Conservation (phyloP, 1,284 basidiomycete species). For the Heterobasidion occidentale region DNA sequence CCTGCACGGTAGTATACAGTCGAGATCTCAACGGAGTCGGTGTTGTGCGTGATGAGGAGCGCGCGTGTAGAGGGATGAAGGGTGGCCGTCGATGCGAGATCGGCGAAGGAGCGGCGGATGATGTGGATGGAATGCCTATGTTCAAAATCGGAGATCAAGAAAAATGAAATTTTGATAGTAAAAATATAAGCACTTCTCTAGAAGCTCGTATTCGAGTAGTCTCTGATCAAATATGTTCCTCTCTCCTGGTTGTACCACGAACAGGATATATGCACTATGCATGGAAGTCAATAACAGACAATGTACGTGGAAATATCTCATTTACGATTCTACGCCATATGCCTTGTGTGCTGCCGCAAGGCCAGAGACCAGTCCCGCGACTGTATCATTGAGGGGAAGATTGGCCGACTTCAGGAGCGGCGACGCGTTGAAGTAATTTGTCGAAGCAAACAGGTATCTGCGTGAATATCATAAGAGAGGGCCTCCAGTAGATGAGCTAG, state of each 20-base stretch:
- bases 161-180: neutral
- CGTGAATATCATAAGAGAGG: neutral
- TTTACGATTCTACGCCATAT: conserved; percentile 54
- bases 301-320: neutral
- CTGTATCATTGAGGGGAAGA: conserved; percentile 73
- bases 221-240: conserved; percentile 97
- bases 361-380: conserved; percentile 65
- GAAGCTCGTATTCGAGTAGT: conserved; percentile 79
- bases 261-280: conserved; percentile 67
- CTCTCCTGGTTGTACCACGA: conserved; percentile 86
- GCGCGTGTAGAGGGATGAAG: conserved; percentile 33
- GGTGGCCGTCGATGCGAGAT: conserved; percentile 47
- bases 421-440: conserved; percentile 58
- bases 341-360: conserved; percentile 75
- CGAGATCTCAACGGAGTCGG: conserved; percentile 52
- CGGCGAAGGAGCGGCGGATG: conserved; percentile 68
- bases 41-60: conserved; percentile 28
- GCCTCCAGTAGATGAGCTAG: neutral
- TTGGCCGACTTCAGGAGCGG: conserved; percentile 47
- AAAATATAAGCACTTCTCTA: conserved; percentile 50
- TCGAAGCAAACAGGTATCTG: conserved; percentile 63
- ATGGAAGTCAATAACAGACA: neutral
- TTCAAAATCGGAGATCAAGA: neutral
- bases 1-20: conserved; percentile 85
- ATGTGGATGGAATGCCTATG: conserved; percentile 65